Base-by-base conservation (phyloP, 1,139 yeast genomes). In the Diutina sp. region DNA sequence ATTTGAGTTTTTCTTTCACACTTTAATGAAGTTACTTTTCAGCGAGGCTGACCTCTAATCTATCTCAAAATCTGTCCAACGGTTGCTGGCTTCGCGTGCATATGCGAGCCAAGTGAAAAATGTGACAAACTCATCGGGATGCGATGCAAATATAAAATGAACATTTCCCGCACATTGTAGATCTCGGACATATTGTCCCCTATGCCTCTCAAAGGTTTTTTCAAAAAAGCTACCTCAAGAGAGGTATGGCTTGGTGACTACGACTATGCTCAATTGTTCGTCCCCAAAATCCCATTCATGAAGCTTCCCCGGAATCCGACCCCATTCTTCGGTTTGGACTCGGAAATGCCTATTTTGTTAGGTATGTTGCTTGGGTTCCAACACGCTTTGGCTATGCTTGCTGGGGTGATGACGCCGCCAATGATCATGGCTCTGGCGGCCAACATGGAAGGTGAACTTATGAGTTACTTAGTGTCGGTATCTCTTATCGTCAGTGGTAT, bases 341-440 rank as follows among this genome's bases (percentile, higher is more conserved):
- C 54, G 30, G 54, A 51, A 9, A 51, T 51, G 54, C 54, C 54
- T 3, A 38, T 51, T 11, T 35, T 51, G 7, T 38, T 51, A 12
- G 54, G 54, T 6, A 38, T 38, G 16, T 38, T 51, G 46, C 46
- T 51, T 32, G 54, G 54, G 29, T 38, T 51, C 16, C 54, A 51
- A 38, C 54, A 51, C 18, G 44, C 54, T 6, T 51, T 51, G 41
- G 21, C 54, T 16, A 51, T 51, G 54, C 46, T 51, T 32, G 54
- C 45, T 7, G 54, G 54, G 30, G 54, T 51, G 54, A 38, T 51
- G 46, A 51, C 54, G n/a, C 54, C 54, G 14, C 54, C 54, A 7
- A 32, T 51, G 21, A 51, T 51, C n/a, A 51, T 51, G 44, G 54
- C 54, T 12, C 46, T 18, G 29, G 46, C 46, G 21, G 54, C 54